A percentile compares a stretch with the other conserved stretches of the same genome.
Conservation (phyloP, 2,329 filamentous ascomycete species). For the Cladophialophora carrionii region DNA sequence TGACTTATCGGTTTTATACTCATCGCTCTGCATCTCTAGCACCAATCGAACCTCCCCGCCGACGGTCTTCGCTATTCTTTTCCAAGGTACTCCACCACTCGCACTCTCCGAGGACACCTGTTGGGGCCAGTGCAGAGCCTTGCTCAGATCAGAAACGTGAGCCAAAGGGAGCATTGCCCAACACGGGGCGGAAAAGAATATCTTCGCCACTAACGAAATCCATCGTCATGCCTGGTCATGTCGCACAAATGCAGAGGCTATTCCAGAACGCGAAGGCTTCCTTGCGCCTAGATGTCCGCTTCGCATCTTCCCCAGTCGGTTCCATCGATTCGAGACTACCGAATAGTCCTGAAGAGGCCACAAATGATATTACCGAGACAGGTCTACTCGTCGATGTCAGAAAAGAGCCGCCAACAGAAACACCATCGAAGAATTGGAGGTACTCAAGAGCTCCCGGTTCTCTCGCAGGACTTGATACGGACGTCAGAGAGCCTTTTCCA, state of each 20-base stretch:
- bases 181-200: conserved; percentile 26
- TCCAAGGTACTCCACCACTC: conserved; percentile 29
- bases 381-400: not conserved
- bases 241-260: conserved; percentile 36
- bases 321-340: conserved; percentile 38
- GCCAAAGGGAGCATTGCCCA: conserved; percentile 16
- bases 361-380: not conserved
- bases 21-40: conserved; percentile 22
- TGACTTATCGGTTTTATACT: not conserved
- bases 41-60: conserved; percentile 35
- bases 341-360: conserved; percentile 14
- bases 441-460: conserved; percentile 36
- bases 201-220: conserved; percentile 25
- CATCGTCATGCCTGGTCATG: conserved; percentile 33
- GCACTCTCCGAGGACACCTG: conserved; percentile 26
- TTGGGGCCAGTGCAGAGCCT: not conserved
- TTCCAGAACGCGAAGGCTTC: conserved; percentile 37
- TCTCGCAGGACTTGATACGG: conserved; percentile 33
- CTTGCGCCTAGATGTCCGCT: conserved; percentile 35
- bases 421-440: conserved; percentile 32
- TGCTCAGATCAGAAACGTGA: conserved; percentile 4
- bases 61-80: conserved; percentile 37
- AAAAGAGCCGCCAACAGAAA: conserved; percentile 7
- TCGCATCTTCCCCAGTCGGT: conserved; percentile 36
- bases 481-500: conserved; percentile 39